These are phyloP conservation scores for Scleroderma bovista DNA, from an alignment of 768 basidiomycete genomes.

Conservation along the genomic window DNA sequence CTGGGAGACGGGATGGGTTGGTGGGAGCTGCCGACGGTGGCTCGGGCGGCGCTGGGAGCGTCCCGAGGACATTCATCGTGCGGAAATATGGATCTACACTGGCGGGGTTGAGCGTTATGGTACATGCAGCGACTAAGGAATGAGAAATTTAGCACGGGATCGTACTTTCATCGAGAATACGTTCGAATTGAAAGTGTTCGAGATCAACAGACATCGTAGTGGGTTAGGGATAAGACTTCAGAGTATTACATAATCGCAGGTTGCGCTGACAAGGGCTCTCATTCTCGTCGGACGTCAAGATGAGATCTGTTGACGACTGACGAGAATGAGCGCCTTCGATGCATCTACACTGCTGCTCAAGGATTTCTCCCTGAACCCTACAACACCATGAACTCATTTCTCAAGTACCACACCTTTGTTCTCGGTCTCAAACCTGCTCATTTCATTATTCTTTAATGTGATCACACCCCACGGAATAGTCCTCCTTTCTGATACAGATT, in stretches of 20 bases:
- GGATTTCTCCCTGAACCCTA: no score
- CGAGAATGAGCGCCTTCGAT: no score
- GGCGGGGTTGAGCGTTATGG: neutral
- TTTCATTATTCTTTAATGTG: conserved; percentile 40
- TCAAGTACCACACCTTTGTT: no score
- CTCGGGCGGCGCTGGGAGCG: conserved; percentile 33
- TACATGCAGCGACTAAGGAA: neutral
- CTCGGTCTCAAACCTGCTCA: conserved; percentile 19
- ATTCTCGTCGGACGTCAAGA: no score
- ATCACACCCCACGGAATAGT: conserved; percentile 62
- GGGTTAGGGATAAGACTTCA: no score
- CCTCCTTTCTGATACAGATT: conserved; percentile 46
- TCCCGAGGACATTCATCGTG: conserved; percentile 64
- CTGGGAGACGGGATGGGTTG: conserved; percentile 26
- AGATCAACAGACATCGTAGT: conserved; percentile 21
- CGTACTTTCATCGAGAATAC: conserved; percentile 47
- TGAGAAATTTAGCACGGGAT: neutral
- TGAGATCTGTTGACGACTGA: no score
- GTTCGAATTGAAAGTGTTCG: conserved; percentile 49
- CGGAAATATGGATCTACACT: conserved; percentile 53
- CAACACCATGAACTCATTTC: no score
- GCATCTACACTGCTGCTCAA: no score
- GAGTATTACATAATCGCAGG: no score
- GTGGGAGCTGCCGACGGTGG: conserved; percentile 13
- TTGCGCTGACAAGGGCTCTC: no score